These are phyloP conservation scores for Leccinum longicurvipes DNA, from an alignment of 768 basidiomycete genomes.

Conservation along the genomic window DNA sequence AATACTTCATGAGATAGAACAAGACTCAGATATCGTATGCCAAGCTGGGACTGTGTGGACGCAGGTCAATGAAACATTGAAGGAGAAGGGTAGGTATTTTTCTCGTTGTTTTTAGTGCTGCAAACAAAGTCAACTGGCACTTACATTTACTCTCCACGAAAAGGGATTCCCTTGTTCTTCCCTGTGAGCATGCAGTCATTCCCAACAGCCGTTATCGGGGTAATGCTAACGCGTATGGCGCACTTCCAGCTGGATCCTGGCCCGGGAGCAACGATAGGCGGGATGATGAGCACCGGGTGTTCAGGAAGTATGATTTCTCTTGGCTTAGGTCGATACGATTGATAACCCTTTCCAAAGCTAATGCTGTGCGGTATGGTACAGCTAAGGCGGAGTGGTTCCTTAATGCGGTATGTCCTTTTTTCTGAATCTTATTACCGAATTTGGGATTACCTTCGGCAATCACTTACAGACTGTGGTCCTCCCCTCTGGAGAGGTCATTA, in stretches of 20 bases:
- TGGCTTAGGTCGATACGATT: not conserved
- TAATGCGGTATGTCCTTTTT: constrained; percentile 54
- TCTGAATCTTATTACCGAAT: not conserved
- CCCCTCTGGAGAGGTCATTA: constrained; percentile 86
- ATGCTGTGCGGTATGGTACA: constrained; percentile 83
- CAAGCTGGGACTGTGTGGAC: constrained; percentile 73
- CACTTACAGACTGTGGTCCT: constrained; percentile 74
- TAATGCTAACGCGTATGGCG: not conserved
- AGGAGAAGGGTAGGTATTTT: constrained; percentile 46
- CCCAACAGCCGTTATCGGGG: not conserved
- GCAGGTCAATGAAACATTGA: constrained; percentile 62
- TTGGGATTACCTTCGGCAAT: not conserved
- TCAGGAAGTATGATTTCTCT: constrained; percentile 61
- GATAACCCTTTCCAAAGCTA: constrained; percentile 38
- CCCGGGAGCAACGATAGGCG: constrained; percentile 79
- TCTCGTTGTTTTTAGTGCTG: not conserved
- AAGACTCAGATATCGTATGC: constrained; percentile 69
- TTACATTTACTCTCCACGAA: not conserved
- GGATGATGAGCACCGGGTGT: constrained; percentile 85
- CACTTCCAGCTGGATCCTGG: constrained; percentile 65
- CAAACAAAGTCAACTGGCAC: not conserved
- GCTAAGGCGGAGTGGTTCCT: constrained; percentile 90
- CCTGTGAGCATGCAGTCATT: constrained; percentile 45
- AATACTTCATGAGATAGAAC: constrained; percentile 38
- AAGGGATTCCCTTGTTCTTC: constrained; percentile 78